Conservation (phyloP, 257 asterid genomes). For the Cinchona pubescens region DNA sequence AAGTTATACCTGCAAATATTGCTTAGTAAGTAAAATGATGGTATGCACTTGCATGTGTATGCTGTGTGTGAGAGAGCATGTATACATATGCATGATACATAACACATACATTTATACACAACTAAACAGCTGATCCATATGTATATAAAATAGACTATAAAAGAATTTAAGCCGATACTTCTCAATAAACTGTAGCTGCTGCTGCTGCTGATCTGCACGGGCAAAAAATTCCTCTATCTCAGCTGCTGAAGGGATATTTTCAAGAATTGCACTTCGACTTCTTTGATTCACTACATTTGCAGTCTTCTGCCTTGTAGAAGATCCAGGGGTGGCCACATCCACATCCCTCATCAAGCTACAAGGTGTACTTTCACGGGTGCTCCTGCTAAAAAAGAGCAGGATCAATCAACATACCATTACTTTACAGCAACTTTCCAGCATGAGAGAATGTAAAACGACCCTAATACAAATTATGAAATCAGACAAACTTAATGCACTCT, state of each 20-base stretch:
- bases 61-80: neutral
- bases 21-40: neutral
- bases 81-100: neutral
- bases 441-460: neutral
- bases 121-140: neutral
- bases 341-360: constrained; percentile 47
- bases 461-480: neutral
- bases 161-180: constrained; percentile 37
- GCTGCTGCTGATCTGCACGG: constrained; percentile 52
- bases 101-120: neutral
- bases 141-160: neutral
- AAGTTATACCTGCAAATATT: constrained; percentile 63
- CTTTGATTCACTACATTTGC: constrained; percentile 27
- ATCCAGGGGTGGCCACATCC: constrained; percentile 41
- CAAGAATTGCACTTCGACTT: constrained; percentile 29
- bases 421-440: neutral
- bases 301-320: constrained; percentile 44
- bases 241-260: constrained; percentile 37
- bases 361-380: constrained; percentile 70
- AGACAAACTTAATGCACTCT: neutral
- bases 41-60: neutral
- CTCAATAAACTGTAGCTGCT: constrained; percentile 51
- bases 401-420: neutral
- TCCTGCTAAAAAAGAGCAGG: constrained; percentile 30
- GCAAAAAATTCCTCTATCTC: constrained; percentile 69